Base-by-base conservation (phyloP, 345 rosid species). In the Hibiscus syriacus region DNA sequence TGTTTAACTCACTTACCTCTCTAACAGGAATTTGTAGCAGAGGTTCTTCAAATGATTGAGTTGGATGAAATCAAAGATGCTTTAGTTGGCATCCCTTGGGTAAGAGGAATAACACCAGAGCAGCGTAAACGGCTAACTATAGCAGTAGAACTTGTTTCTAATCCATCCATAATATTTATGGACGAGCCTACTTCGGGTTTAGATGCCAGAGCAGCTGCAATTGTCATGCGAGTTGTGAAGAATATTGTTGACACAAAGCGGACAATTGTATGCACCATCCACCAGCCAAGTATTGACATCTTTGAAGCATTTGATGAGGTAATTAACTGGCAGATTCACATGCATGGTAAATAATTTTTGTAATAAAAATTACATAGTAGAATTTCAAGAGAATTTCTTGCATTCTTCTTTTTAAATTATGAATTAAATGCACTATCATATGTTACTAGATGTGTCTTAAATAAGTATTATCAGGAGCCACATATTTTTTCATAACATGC, bases 171-270 rank as follows among this genome's bases (percentile, higher is more conserved):
- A 54, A 77, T 85, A 59, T 85, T 85, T 81, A 80, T 85, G 89
- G 86, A 82, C 43, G 89, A 85, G 72, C 86, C 89, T 4, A 82
- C 86, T 19, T 69, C 86, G 1, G 86, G 89, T 55, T 74, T 85
- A 13, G 85, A 85, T 73, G 89, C 89, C 34, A 77, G 86, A 71
- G 89, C 86, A 30, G 86, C 83, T 11, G 86, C 89, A 34, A 82
- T 85, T 64, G 85, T 82, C 68, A 79, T 82, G 87, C 81, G 84
- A 64, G 83, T 70, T 0, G 85, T 81, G 65, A 83, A 81, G 78
- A 85, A 83, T 59, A 79, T 81, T 9, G 82, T 74, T 16, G 26
- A 34, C 46, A 82, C 86, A 1, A 65, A 65, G 2, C 67, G 86
- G 73, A 82, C 84, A 22, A 73, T 82, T 2, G 48, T 43, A 43